Conservation (phyloP, 345 rosid genomes). For the Luvunga scandens region DNA sequence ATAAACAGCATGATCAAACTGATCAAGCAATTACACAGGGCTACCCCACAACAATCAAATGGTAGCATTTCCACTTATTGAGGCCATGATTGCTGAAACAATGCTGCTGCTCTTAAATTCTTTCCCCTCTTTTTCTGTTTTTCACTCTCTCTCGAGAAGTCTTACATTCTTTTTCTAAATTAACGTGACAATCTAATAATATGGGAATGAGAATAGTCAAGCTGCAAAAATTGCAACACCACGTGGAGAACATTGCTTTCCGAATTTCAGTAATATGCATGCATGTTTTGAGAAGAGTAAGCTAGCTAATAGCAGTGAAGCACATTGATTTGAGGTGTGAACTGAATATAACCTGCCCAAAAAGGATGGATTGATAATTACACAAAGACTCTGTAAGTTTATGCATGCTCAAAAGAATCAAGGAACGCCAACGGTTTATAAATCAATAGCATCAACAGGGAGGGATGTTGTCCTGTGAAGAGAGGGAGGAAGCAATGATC, state of each 20-base stretch:
- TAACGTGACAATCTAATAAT: too few relatives aligned
- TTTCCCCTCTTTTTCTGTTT: too few relatives aligned
- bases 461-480: conserved; percentile 67
- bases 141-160: too few relatives aligned
- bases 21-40: background rate
- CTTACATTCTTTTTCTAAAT: too few relatives aligned
- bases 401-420: conserved; percentile 34
- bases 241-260: background rate
- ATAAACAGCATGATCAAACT: background rate
- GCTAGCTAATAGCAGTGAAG: background rate
- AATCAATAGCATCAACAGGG: conserved; percentile 64
- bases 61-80: background rate
- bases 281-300: background rate
- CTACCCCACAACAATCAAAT: background rate
- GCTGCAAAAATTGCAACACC: background rate
- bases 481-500: conserved; percentile 43
- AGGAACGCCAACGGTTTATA: conserved; percentile 22
- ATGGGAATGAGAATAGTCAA: too few relatives aligned
- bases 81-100: background rate
- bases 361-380: conserved; percentile 17
- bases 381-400: conserved; percentile 30
- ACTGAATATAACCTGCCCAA: conserved; percentile 6
- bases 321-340: background rate
- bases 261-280: background rate
- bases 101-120: background rate